These are phyloP conservation scores for Colletotrichum sojae DNA, from an alignment of 2,329 filamentous ascomycete genomes.

Conservation along the genomic window DNA sequence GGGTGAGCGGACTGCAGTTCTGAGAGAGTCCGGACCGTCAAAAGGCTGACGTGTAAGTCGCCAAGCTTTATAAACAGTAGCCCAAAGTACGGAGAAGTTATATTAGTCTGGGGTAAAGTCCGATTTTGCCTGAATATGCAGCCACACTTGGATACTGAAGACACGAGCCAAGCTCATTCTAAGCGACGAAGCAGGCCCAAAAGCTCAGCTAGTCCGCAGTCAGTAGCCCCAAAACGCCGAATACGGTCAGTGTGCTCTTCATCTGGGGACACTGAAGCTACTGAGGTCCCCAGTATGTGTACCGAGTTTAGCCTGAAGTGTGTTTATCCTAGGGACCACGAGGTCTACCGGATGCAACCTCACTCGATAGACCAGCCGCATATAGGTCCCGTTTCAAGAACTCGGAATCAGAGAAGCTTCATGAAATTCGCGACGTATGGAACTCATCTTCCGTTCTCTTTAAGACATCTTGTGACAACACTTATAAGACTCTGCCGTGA, in stretches of 20 bases:
- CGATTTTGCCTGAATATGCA: too few relatives aligned
- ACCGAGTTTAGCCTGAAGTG: conserved; percentile 5
- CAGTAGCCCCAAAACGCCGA: too few relatives aligned
- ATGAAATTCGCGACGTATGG: not conserved
- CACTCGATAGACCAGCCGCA: not conserved
- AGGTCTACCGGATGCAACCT: conserved; percentile 4
- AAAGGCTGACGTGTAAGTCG: too few relatives aligned
- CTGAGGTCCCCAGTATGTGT: not conserved
- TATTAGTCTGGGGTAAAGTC: too few relatives aligned
- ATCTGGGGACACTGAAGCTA: not conserved
- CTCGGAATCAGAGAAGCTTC: not conserved
- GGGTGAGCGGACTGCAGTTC: too few relatives aligned
- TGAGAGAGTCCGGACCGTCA: too few relatives aligned
- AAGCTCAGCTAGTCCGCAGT: too few relatives aligned
- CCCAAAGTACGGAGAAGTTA: too few relatives aligned
- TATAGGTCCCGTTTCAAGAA: not conserved
- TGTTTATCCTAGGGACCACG: conserved; percentile 10
- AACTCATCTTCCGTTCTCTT: conserved; percentile 1
- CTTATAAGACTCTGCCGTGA: not conserved
- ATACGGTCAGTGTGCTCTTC: not conserved
- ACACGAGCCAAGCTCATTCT: too few relatives aligned
- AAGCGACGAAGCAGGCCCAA: too few relatives aligned
- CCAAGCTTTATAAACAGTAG: too few relatives aligned
- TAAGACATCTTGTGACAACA: not conserved
- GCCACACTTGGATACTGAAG: too few relatives aligned